Conservation (phyloP, 495 filamentous ascomycete genomes). For the Aspergillus olivimuriae region DNA sequence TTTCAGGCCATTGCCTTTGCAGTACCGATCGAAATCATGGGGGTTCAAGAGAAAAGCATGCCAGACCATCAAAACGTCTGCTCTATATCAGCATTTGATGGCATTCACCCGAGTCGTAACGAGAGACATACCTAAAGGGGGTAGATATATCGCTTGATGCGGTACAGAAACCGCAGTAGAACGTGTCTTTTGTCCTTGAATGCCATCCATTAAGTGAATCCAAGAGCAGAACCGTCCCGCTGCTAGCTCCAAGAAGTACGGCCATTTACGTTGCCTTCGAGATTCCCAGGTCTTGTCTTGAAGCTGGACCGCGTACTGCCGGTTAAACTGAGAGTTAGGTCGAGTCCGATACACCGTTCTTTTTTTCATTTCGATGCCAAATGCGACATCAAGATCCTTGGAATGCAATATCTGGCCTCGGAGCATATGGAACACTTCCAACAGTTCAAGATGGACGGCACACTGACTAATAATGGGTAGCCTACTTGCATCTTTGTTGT, state of each 20-base stretch:
- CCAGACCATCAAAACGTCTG: not conserved
- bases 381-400: conserved; percentile 1
- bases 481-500: not conserved
- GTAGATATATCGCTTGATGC: no score
- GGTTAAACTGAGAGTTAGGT: no score
- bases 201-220: conserved; percentile 6
- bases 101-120: not conserved
- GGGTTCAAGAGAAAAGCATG: not conserved
- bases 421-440: conserved; percentile 22
- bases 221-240: conserved; percentile 13
- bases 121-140: no score
- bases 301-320: not conserved
- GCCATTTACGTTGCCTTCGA: conserved; percentile 13
- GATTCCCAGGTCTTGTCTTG: conserved; percentile 10
- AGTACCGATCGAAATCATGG: not conserved
- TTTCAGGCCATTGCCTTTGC: not conserved
- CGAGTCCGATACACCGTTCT: conserved; percentile 11
- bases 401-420: conserved; percentile 8
- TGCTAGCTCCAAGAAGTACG: conserved; percentile 13
- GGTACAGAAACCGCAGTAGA: no score
- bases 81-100: not conserved
- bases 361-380: conserved; percentile 1
- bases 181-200: not conserved
- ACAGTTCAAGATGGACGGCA: conserved; percentile 29
- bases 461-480: conserved; percentile 22